A percentile compares a stretch with the other conserved stretches of the same genome.
Evolutionary conservation across 768 basidiomycete genomes (phyloP).

Genomic region (Porphyrellus cyaneotinctus): DNA sequence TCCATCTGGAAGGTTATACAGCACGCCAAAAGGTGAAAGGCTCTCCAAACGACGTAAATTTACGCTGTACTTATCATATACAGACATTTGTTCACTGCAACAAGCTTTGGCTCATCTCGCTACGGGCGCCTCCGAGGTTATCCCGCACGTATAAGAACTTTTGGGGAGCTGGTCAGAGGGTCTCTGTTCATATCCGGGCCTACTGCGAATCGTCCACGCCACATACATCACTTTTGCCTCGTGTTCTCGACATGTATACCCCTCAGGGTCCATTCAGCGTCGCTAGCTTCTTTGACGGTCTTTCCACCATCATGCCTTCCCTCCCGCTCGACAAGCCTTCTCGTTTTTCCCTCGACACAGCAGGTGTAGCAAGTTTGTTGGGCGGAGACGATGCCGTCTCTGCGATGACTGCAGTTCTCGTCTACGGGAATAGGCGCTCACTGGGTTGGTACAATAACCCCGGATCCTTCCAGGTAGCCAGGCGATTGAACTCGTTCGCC

Average conservation of each 20-base stretch:
- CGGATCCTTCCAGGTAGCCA: slow-evolving; percentile 27
- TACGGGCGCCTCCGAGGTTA: too few relatives aligned
- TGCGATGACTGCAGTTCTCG: slow-evolving; percentile 27
- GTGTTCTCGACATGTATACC: not conserved
- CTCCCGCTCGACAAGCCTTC: slow-evolving; percentile 2
- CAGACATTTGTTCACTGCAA: too few relatives aligned
- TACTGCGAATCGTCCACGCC: not conserved
- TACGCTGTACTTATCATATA: too few relatives aligned
- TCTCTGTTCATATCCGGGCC: too few relatives aligned
- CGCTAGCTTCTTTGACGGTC: not conserved
- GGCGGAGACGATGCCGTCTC: slow-evolving; percentile 33
- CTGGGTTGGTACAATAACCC: slow-evolving; percentile 35
- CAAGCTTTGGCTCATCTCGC: too few relatives aligned
- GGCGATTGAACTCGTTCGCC: slow-evolving; percentile 19
- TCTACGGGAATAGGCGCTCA: slow-evolving; percentile 25
- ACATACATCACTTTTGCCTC: not conserved
- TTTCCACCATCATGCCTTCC: not conserved
- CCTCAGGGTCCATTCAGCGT: not conserved
- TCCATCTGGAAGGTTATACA: too few relatives aligned
- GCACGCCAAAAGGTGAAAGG: too few relatives aligned
- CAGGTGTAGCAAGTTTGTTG: slow-evolving; percentile 25
- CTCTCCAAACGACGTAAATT: too few relatives aligned
- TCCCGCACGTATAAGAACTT: too few relatives aligned
- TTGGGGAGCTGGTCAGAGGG: too few relatives aligned
- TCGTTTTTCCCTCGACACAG: slow-evolving; percentile 15